Conservation (phyloP, 805 yeast genomes). For the Isabelozyma heimii region DNA sequence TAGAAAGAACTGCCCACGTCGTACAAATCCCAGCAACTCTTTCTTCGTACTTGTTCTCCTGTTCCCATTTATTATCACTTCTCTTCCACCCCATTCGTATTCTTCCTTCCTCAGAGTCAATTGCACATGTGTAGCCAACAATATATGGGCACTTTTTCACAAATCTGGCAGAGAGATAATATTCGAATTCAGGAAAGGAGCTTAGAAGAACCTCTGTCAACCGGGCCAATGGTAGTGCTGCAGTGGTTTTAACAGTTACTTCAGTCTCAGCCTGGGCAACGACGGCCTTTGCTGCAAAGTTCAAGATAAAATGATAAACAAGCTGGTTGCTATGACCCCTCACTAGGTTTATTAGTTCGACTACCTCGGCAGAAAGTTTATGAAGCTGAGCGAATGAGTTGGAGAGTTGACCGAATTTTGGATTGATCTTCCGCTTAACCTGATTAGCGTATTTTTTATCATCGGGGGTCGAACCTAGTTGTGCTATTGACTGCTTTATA, state of each 20-base stretch:
- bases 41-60: slow-evolving; percentile 73
- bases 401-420: slow-evolving; percentile 90
- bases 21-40: slow-evolving; percentile 84
- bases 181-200: slow-evolving; percentile 47
- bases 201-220: slow-evolving; percentile 55
- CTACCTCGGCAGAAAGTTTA: slow-evolving; percentile 50
- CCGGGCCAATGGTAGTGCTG: slow-evolving; percentile 77
- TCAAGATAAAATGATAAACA: slow-evolving; percentile 71
- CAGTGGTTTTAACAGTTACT: slow-evolving; percentile 71
- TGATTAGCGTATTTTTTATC: slow-evolving; percentile 53
- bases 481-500: slow-evolving; percentile 61
- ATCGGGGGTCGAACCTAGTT: slow-evolving; percentile 49
- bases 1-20: slow-evolving; percentile 72
- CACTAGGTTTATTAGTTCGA: slow-evolving; percentile 47
- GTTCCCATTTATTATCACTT: slow-evolving; percentile 52
- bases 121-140: slow-evolving; percentile 74
- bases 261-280: slow-evolving; percentile 93
- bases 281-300: slow-evolving; percentile 79
- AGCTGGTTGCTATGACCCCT: slow-evolving; percentile 37
- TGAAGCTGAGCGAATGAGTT: slow-evolving; percentile 61
- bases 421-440: slow-evolving; percentile 76
- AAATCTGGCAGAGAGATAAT: slow-evolving; percentile 70
- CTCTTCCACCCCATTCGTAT: slow-evolving; percentile 85
- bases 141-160: slow-evolving; percentile 89
- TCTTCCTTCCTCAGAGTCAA: slow-evolving; percentile 82